Evolutionary conservation across 129 eudicot species (phyloP), one percentile per base, ranked within the genome.

Genomic region (Chrysanthemum seticuspe): DNA sequence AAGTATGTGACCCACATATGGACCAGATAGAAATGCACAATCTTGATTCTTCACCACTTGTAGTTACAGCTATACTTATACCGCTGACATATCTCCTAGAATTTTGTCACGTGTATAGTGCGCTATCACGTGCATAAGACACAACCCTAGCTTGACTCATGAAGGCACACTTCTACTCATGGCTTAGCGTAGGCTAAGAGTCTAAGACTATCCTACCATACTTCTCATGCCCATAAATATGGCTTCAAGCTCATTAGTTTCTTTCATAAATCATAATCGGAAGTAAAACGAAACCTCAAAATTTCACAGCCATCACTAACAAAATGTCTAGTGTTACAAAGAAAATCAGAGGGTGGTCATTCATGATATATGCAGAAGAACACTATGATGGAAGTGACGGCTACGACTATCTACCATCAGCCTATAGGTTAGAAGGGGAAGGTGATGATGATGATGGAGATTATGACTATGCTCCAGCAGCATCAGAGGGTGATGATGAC

Each of bases 361-460:
- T 51, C n/a, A 4, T 51, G 55, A 51, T 51, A 12, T 7, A 51
- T 51, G 55, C 55, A 29, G 5, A 29, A 29, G 34, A 29, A 29
- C 34, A 29, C 34, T 29, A 29, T 10, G 55, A 51, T 51, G 55
- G 55, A 5, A 29, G 34, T 7, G n/a, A 51, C n/a, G 55, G n/a
- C 55, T 51, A 51, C 55, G 55, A 51, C 5, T 51, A 51, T 14
- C 34, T 5, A 29, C 34, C 34, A 14, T 10, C 51, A 8, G 23
- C 34, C 16, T 36, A 36, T 23, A 61, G 47, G 13, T 25, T 23
- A 51, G 70, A 49, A 12, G 83, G 68, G 6, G 80, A 80, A 15
- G 81, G 71, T 65, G 68, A 40, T n/a, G 80, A 74, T 44, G 81
- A 81, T 71, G 69, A 64, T 19, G 78, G 74, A 18, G 62, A 40